These are phyloP conservation scores for Carex sylvatica DNA, from an alignment of 202 grass and related monocot species.

Conservation along the genomic window DNA sequence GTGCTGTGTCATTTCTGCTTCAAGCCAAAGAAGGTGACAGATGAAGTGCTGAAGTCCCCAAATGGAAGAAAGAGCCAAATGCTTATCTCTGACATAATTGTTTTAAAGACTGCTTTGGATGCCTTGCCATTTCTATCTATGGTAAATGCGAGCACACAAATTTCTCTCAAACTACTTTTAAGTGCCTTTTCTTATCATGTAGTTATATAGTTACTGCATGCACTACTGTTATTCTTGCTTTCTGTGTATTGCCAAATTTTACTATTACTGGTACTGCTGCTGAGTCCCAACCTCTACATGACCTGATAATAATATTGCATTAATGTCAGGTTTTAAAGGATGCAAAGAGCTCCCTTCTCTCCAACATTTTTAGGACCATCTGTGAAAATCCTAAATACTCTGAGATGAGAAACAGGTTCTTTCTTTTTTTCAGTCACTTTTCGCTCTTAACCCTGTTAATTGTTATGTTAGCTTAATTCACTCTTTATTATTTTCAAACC, in stretches of 20 bases:
- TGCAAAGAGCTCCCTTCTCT: constrained; percentile 85
- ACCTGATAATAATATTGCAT: constrained; percentile 4
- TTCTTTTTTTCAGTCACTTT: constrained; percentile 20
- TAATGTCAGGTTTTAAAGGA: constrained; percentile 75
- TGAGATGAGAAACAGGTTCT: constrained; percentile 79
- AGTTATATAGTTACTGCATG: background rate
- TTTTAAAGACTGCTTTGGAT: constrained; percentile 94
- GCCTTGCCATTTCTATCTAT: constrained; percentile 88
- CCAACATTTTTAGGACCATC: constrained; percentile 80
- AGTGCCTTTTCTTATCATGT: background rate
- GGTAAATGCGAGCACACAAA: constrained; percentile 33
- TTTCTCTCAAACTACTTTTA: background rate
- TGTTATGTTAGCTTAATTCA: constrained; percentile 20
- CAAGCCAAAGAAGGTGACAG: constrained; percentile 69
- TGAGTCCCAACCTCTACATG: background rate
- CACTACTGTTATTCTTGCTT: background rate
- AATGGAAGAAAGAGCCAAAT: constrained; percentile 81
- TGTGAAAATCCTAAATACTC: constrained; percentile 84
- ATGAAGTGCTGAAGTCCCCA: constrained; percentile 56
- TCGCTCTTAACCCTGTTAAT: constrained; percentile 20
- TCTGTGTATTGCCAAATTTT: background rate
- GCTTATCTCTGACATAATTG: constrained; percentile 88
- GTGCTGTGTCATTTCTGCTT: constrained; percentile 95
- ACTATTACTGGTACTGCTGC: background rate
- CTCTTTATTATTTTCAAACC: constrained; percentile 36